Percentiles rank a stretch among this genome's conserved stretches.
Conservation (phyloP, 2,329 filamentous ascomycete genomes). For the Penicillium sp. region DNA sequence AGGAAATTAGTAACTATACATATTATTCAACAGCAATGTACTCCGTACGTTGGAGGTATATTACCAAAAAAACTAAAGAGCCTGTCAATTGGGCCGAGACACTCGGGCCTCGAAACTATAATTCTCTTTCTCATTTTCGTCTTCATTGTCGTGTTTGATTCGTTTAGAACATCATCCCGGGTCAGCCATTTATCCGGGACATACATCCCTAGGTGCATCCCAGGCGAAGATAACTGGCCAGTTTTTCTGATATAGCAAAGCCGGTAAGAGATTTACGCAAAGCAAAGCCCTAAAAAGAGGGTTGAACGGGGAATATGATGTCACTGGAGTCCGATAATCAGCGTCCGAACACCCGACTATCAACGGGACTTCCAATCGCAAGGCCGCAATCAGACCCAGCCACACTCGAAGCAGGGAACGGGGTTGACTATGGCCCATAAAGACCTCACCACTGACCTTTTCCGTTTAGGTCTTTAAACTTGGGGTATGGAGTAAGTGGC, state of each 20-base stretch:
- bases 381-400: neutral
- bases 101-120: constrained; percentile 1
- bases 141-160: neutral
- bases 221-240: neutral
- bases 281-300: neutral
- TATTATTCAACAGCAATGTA: neutral
- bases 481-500: constrained; percentile 4
- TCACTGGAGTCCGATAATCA: neutral
- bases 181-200: constrained; percentile 1
- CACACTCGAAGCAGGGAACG: constrained; percentile 4
- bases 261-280: neutral
- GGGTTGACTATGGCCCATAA: neutral
- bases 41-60: neutral
- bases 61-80: neutral
- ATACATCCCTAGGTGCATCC: neutral
- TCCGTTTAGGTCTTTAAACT: neutral
- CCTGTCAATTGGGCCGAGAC: constrained; percentile 1
- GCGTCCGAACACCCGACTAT: neutral
- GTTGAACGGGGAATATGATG: constrained; percentile 2
- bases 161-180: neutral
- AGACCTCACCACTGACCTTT: neutral
- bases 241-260: too few species aligned
- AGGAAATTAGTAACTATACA: neutral
- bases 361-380: neutral
- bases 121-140: neutral